These are phyloP conservation scores for Fusarium sp. DNA, from an alignment of 2,329 filamentous ascomycete genomes.

Conservation along the genomic window DNA sequence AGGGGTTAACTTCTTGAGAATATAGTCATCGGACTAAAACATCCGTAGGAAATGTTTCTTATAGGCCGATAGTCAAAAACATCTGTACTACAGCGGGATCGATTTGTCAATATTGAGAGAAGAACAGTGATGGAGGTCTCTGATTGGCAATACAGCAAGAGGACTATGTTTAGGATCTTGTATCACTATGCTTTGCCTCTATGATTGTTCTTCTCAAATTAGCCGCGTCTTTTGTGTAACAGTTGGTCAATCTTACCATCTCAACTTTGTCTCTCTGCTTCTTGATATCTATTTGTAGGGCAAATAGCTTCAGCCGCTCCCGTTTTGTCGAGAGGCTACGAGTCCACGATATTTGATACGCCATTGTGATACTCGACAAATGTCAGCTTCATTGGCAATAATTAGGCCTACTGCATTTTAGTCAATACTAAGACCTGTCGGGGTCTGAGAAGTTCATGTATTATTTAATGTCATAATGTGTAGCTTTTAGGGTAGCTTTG, in stretches of 20 bases:
- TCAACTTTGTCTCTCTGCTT: too few species aligned
- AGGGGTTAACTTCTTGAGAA: not conserved
- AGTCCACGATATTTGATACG: not conserved
- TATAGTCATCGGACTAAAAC: not conserved
- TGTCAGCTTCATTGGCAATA: not conserved
- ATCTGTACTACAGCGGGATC: not conserved
- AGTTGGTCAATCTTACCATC: not conserved
- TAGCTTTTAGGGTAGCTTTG: not conserved
- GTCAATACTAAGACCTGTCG: not conserved
- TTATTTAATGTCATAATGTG: not conserved
- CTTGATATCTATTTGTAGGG: fast-evolving
- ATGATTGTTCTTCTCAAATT: not conserved
- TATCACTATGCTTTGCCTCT: not conserved
- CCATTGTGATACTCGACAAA: not conserved
- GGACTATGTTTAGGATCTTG: not conserved
- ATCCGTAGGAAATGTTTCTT: not conserved
- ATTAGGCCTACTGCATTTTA: not conserved
- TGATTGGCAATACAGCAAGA: not conserved
- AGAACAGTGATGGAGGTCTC: not conserved
- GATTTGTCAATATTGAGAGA: not conserved
- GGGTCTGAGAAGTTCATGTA: not conserved
- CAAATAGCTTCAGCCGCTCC: not conserved
- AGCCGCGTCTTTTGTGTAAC: not conserved
- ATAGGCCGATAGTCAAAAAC: not conserved
- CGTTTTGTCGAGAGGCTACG: not conserved